Evolutionary conservation across 345 rosid species (phyloP).

Genomic region (Eucalyptus guilfoylei): DNA sequence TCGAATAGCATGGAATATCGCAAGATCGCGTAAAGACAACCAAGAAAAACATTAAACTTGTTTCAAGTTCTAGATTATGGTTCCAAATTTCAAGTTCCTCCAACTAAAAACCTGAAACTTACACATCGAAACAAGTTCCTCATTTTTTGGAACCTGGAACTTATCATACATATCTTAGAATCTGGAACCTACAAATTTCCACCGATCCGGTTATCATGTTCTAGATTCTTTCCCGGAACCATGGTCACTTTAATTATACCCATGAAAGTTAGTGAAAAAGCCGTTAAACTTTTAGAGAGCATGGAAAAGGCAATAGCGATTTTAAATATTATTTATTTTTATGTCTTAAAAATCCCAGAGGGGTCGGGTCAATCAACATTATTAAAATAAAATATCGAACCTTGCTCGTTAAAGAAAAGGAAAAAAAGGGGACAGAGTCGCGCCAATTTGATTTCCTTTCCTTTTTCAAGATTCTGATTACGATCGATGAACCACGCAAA

Average conservation of each 20-base stretch:
- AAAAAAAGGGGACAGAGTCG: neutral
- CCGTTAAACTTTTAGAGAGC: neutral
- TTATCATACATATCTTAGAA: too few relatives aligned
- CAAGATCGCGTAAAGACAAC: too few relatives aligned
- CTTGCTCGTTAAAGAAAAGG: neutral
- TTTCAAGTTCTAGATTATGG: too few relatives aligned
- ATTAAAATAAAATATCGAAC: neutral
- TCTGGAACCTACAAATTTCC: rapidly evolving
- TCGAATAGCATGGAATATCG: rapidly evolving
- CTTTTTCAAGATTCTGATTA: neutral
- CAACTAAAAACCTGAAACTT: too few relatives aligned
- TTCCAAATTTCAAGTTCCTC: too few relatives aligned
- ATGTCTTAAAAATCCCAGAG: neutral
- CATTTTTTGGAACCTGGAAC: rapidly evolving
- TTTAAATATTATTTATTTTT: too few relatives aligned
- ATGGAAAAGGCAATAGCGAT: neutral
- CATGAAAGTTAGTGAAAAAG: rapidly evolving
- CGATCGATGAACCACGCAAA: neutral
- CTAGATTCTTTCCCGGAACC: rapidly evolving
- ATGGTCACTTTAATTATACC: rapidly evolving
- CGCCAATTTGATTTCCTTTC: neutral
- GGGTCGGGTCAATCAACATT: neutral
- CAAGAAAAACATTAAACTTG: too few relatives aligned
- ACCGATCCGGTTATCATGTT: rapidly evolving
- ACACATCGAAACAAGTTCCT: rapidly evolving